Base-by-base conservation (phyloP, 2,329 filamentous ascomycete species). In the Verticillium tricorpus region DNA sequence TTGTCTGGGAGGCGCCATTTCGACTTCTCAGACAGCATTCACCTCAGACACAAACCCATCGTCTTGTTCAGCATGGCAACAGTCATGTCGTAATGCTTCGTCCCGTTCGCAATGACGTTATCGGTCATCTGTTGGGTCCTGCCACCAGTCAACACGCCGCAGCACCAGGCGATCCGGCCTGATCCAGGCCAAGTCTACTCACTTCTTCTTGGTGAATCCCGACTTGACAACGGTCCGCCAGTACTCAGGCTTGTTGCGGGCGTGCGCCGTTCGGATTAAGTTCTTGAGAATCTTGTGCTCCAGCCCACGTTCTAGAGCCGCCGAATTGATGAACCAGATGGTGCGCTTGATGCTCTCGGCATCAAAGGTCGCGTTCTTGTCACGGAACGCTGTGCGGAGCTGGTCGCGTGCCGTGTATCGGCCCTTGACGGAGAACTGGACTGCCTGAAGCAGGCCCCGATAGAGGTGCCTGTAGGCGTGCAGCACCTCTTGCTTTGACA, bases 211-310 rank as follows among this genome's bases (percentile, higher is more conserved):
- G 50, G 12, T 19, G 17, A 5, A 34, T 15, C n/a, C 31, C 4
- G 25, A 19, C 8, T 56, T 56, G 25, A 34, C 12, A 7, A 32
- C 25, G 19, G 31, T 28, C 7, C 54, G 54, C 73, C 77, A 71
- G 58, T 58, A 37, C 64, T 68, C 69, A 35, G 73, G 68, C 58
- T 69, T 62, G 61, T 65, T 63, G 64, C 74, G 72, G 66, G 78
- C 75, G 2, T 56, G 79, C 65, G 73, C 71, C 63, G 84, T 82
- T 67, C 79, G 39, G 70, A 91, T 68, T 57, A 94, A 72, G 66
- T 89, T 93, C 75, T 87, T 90, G 61, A 94, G 70, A 9, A 95
- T 83, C 61, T 76, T 82, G 72, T 93, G 89, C 78, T 94, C 91
- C 35, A 92, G 67, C 0, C 90, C 91, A 61, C 75, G 83, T 68